Conservation (phyloP, 2,329 filamentous ascomycete species). For the Aspergillus neoniger region DNA sequence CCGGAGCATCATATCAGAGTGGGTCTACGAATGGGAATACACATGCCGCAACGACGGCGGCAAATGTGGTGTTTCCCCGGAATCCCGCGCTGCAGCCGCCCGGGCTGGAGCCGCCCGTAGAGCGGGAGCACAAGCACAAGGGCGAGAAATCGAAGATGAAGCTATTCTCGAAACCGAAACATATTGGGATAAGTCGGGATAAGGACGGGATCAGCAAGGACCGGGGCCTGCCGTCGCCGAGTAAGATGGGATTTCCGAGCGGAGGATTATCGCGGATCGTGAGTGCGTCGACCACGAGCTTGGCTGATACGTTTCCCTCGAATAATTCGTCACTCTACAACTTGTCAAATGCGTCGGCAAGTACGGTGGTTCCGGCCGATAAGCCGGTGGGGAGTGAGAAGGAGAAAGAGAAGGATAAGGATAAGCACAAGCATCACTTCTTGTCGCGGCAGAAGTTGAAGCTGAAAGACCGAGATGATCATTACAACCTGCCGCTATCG, state of each 20-base stretch:
- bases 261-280: constrained; percentile 56
- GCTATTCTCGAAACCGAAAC: constrained; percentile 68
- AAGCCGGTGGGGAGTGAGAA: constrained; percentile 42
- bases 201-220: constrained; percentile 52
- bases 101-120: constrained; percentile 30
- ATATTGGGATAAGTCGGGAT: constrained; percentile 63
- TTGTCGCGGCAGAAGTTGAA: constrained; percentile 67
- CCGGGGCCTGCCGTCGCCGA: constrained; percentile 60
- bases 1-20: constrained; percentile 50
- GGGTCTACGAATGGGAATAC: constrained; percentile 52
- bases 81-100: constrained; percentile 41
- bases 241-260: constrained; percentile 54
- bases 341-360: constrained; percentile 62
- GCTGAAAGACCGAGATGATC: constrained; percentile 63
- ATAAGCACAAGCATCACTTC: constrained; percentile 63
- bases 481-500: constrained; percentile 59
- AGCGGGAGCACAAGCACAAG: constrained; percentile 53
- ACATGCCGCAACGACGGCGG: constrained; percentile 62
- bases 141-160: constrained; percentile 68
- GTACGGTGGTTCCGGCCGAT: constrained; percentile 58
- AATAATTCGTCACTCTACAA: constrained; percentile 62
- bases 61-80: constrained; percentile 63
- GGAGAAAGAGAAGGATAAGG: constrained; percentile 44
- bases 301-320: constrained; percentile 57
- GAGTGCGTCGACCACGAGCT: constrained; percentile 62